phyloP scores from a whole-genome alignment of 352 stramenopile species.

The Pythium sukuiense region DNA sequence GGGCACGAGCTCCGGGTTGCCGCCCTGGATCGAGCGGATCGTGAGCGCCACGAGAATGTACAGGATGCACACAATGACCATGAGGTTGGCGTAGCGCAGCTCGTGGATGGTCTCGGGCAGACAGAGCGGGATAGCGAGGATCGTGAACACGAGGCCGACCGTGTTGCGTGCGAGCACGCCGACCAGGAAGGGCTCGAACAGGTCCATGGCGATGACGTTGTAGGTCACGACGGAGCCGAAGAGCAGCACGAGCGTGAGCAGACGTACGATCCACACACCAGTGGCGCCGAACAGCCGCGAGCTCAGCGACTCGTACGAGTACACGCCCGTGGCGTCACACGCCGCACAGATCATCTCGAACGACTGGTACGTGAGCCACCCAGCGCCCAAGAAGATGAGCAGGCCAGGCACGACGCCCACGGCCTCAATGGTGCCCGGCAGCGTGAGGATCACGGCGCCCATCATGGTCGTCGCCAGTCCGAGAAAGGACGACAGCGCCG shows the following conservation, averaged over 20 bases:
- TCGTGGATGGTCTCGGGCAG: constrained; percentile 84
- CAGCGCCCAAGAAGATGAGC: constrained; percentile 52
- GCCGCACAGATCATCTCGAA: constrained; percentile 73
- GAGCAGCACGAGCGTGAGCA: constrained; percentile 72
- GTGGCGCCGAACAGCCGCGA: constrained; percentile 65
- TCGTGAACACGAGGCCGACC: constrained; percentile 64
- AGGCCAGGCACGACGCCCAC: constrained; percentile 52
- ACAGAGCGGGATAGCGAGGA: constrained; percentile 72
- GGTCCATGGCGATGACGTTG: constrained; percentile 84
- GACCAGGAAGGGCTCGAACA: constrained; percentile 76
- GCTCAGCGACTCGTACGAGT: constrained; percentile 82
- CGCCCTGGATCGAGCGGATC: constrained; percentile 46
- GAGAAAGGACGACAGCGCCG: constrained; percentile 71
- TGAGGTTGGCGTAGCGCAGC: constrained; percentile 76
- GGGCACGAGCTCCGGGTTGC: constrained; percentile 39
- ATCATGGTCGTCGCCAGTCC: constrained; percentile 85
- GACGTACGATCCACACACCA: constrained; percentile 69
- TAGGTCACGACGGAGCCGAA: constrained; percentile 83
- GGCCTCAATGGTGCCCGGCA: constrained; percentile 65
- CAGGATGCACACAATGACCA: constrained; percentile 74
- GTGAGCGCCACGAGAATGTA: constrained; percentile 77
- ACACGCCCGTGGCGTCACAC: constrained; percentile 63
- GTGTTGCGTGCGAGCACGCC: constrained; percentile 54
- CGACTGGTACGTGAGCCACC: constrained; percentile 63
- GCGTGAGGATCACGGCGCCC: constrained; percentile 72